These are phyloP conservation scores for Thinopyrum elongatum DNA, from an alignment of 176 grass and related monocot genomes.

Conservation along the genomic window DNA sequence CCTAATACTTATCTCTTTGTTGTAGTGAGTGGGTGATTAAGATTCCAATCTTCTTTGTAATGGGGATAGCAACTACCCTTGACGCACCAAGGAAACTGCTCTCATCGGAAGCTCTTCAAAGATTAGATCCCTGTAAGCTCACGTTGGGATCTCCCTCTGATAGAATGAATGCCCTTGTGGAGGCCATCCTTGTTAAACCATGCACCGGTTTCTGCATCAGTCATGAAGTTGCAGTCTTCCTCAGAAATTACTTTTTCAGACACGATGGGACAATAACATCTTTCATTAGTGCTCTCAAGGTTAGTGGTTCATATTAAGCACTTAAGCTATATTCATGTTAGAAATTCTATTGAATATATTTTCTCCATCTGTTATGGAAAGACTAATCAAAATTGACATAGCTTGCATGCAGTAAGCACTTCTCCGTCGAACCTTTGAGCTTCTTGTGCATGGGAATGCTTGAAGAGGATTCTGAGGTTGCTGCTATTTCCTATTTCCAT, in stretches of 20 bases:
- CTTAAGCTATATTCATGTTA: slow-evolving; percentile 2
- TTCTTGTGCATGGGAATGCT: slow-evolving; percentile 72
- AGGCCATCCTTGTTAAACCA: slow-evolving; percentile 73
- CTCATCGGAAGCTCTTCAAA: slow-evolving; percentile 72
- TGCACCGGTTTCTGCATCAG: slow-evolving; percentile 65
- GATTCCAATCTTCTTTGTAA: slow-evolving; percentile 86
- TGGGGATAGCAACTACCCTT: slow-evolving; percentile 81
- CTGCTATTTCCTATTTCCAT: slow-evolving; percentile 20
- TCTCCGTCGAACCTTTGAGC: slow-evolving; percentile 75
- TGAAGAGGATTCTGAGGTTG: slow-evolving; percentile 71
- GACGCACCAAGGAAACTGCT: slow-evolving; percentile 83
- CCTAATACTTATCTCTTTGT: slow-evolving; percentile 10
- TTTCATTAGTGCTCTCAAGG: slow-evolving; percentile 91
- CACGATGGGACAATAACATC: slow-evolving; percentile 91
- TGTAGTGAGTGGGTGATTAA: slow-evolving; percentile 86
- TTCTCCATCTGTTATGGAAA: slow-evolving; percentile 6
- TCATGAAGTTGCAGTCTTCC: slow-evolving; percentile 67
- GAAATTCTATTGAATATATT: slow-evolving; percentile 18
- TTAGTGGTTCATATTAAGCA: slow-evolving; percentile 29
- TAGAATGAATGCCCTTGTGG: slow-evolving; percentile 89
- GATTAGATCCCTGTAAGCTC: slow-evolving; percentile 69
- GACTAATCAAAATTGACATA: slow-evolving; percentile 40
- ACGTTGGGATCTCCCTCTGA: slow-evolving; percentile 71
- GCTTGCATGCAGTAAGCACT: slow-evolving; percentile 93
- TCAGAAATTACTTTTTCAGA: slow-evolving; percentile 92